A percentile compares a stretch with the other conserved stretches of the same genome.
Evolutionary conservation across 2,329 filamentous ascomycete species (phyloP).

Genomic region (Chlorencoelia australis): DNA sequence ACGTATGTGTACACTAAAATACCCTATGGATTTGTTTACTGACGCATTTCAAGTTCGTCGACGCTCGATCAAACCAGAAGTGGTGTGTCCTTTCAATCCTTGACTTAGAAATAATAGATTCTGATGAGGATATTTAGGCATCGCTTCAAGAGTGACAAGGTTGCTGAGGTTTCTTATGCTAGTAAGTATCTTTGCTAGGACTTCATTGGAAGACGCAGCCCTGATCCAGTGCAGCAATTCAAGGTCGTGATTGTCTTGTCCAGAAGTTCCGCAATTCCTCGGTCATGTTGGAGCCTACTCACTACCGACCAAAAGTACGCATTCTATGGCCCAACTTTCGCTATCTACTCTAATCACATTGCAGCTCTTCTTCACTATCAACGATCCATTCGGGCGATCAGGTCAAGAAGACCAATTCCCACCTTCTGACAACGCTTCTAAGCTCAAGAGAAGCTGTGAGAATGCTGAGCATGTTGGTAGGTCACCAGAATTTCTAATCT

Average conservation of each 20-base stretch:
- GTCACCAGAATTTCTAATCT: conserved; percentile 26
- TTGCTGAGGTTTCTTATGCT: conserved; percentile 89
- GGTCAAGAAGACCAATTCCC: conserved; percentile 71
- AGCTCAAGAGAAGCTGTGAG: conserved; percentile 78
- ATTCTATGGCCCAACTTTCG: conserved; percentile 26
- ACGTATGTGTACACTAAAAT: conserved; percentile 41
- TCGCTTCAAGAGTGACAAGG: conserved; percentile 73
- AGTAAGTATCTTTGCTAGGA: no score
- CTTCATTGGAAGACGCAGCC: no score
- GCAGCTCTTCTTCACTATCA: conserved; percentile 44
- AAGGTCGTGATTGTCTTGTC: conserved; percentile 82
- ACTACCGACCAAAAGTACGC: conserved; percentile 72
- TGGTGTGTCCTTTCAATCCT: conserved; percentile 39
- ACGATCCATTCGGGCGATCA: conserved; percentile 46
- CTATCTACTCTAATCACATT: neutral
- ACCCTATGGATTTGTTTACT: no score
- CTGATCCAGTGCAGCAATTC: conserved; percentile 52
- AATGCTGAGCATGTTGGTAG: conserved; percentile 76
- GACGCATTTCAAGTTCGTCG: conserved; percentile 51
- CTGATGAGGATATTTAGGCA: conserved; percentile 45
- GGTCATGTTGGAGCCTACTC: conserved; percentile 78
- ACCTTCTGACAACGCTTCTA: conserved; percentile 70
- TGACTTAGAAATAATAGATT: neutral
- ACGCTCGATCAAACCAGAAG: conserved; percentile 57
- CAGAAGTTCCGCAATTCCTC: conserved; percentile 96